Evolutionary conservation across 2,329 filamentous ascomycete species (phyloP).

Genomic region (Fusarium veterinarium): DNA sequence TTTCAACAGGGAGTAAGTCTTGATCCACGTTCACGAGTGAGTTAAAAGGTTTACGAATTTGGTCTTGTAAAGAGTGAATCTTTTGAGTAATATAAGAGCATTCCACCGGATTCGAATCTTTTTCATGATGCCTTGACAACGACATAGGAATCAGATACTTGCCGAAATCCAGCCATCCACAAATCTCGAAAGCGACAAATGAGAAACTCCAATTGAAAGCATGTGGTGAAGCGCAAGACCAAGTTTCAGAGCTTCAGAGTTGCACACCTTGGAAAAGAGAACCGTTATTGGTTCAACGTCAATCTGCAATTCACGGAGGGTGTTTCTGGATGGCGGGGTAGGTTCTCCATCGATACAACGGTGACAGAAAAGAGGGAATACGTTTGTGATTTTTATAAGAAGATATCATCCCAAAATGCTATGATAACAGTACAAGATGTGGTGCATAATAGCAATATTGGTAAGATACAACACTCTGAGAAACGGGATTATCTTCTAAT

Average conservation of each 20-base stretch:
- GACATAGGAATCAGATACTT: not conserved
- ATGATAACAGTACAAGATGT: not conserved
- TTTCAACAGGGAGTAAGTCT: not conserved
- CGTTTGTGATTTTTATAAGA: not conserved
- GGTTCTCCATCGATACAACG: not conserved
- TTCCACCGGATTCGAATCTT: not conserved
- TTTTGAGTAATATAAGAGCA: not conserved
- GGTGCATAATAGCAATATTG: not conserved
- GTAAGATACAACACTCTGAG: not conserved
- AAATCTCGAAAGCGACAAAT: constrained; percentile 28
- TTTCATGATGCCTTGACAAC: not conserved
- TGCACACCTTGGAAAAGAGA: constrained; percentile 44
- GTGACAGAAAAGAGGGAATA: not conserved
- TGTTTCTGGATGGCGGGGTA: constrained; percentile 31
- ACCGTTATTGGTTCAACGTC: constrained; percentile 45
- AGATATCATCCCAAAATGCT: not conserved
- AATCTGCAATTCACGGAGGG: not conserved
- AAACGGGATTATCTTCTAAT: not conserved
- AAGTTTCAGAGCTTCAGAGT: constrained; percentile 29
- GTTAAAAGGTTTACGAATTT: not conserved
- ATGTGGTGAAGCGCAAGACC: constrained; percentile 35
- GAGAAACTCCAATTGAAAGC: constrained; percentile 23
- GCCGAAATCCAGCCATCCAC: not conserved
- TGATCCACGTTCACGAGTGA: not conserved
- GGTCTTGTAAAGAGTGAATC: not conserved